A percentile compares a stretch with the other conserved stretches of the same genome.
These are phyloP conservation scores for Kalanchoe fedtschenkoi DNA, from an alignment of 164 flowering plant species.

Conservation along the genomic window DNA sequence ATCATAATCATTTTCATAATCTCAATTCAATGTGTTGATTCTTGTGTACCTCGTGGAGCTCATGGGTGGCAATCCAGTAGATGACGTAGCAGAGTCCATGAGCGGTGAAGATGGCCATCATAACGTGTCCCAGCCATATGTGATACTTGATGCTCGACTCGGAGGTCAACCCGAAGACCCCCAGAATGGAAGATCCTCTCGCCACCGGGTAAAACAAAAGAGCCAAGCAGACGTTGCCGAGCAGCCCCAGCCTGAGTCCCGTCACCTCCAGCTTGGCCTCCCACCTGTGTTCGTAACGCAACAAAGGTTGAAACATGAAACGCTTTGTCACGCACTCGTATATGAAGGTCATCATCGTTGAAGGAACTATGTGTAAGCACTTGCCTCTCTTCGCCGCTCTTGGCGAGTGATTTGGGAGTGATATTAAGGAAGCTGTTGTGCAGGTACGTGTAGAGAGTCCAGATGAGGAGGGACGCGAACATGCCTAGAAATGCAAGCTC, in stretches of 20 bases:
- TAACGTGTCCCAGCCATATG: constrained; percentile 70
- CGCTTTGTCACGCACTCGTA: too few species aligned
- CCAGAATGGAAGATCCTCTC: constrained; percentile 62
- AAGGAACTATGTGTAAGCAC: too few species aligned
- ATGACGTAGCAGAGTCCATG: constrained; percentile 54
- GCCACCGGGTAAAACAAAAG: constrained; percentile 76
- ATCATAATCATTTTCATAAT: too few species aligned
- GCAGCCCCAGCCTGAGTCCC: constrained; percentile 35
- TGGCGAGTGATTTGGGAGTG: constrained; percentile 9
- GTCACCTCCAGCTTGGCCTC: constrained; percentile 30
- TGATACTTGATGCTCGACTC: constrained; percentile 68
- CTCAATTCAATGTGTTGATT: too few species aligned
- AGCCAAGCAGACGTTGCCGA: constrained; percentile 54
- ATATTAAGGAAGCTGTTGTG: constrained; percentile 23
- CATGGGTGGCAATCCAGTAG: constrained; percentile 34
- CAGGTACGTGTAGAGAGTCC: constrained; percentile 43
- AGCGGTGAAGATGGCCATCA: constrained; percentile 48
- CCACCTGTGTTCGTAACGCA: constrained; percentile 40
- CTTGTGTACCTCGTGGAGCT: constrained; percentile 18
- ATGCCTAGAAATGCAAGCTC: constrained; percentile 47
- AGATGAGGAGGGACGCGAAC: constrained; percentile 57
- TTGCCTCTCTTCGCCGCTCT: neutral
- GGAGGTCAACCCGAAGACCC: constrained; percentile 53
- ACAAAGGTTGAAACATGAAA: neutral
- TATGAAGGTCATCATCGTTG: too few species aligned